Conservation (phyloP, 345 rosid genomes). For the Lepidium sativum region DNA sequence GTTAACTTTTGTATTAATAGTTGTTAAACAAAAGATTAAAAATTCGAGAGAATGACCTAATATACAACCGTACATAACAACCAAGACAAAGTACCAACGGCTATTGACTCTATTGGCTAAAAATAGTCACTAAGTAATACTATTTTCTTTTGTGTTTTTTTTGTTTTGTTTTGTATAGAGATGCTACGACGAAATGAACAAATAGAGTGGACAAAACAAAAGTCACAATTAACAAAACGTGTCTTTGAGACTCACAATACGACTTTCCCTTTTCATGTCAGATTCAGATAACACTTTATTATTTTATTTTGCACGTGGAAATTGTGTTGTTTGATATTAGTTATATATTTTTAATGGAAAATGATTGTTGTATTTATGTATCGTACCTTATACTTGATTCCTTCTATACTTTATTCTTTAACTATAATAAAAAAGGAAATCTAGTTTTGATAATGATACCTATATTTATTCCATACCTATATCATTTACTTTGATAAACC, state of each 20-base stretch:
- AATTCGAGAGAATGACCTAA: no score
- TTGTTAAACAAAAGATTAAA: no score
- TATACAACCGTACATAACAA: no score
- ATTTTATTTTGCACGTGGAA: conserved; percentile 10
- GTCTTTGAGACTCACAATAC: conserved; percentile 1
- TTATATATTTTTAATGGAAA: background rate
- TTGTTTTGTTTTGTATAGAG: background rate
- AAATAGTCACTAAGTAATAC: no score
- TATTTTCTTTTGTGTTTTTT: no score
- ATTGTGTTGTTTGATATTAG: background rate
- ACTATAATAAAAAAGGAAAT: background rate
- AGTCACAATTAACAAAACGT: conserved; percentile 12
- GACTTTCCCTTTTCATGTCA: conserved; percentile 3
- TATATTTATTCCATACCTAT: background rate
- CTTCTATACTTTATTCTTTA: background rate
- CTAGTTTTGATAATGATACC: background rate
- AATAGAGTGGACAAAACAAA: conserved; percentile 11
- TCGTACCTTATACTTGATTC: background rate
- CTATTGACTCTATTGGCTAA: no score
- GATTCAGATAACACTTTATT: background rate
- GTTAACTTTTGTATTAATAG: no score
- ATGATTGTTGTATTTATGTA: background rate
- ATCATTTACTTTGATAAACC: background rate
- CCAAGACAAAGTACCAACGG: no score
- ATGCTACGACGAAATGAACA: background rate